Evolutionary conservation across 1,139 yeast genomes (phyloP).

Genomic region (Nakaseomyces uthaithaninus): DNA sequence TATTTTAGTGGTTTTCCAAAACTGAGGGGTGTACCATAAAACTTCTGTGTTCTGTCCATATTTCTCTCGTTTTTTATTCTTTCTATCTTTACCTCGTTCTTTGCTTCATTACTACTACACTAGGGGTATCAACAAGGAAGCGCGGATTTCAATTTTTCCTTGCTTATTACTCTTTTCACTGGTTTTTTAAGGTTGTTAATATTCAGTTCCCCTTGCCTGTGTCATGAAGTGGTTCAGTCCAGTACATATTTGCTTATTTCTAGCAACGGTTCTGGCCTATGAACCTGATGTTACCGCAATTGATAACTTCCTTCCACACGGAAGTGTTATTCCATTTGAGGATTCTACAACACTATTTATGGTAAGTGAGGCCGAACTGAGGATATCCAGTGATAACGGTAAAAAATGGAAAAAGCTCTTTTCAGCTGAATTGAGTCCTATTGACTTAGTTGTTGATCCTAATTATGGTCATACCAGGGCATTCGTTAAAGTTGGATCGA

Average conservation of each 20-base stretch:
- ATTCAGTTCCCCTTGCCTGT: no score
- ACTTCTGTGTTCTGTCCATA: no score
- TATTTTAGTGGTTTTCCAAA: no score
- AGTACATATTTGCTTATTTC: background rate
- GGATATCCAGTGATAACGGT: conserved; percentile 58
- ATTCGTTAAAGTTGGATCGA: conserved; percentile 10
- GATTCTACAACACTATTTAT: conserved; percentile 23
- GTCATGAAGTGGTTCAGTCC: conserved; percentile 2
- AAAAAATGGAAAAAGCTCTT: conserved; percentile 47
- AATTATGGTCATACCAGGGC: conserved; percentile 21
- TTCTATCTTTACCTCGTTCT: no score
- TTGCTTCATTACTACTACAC: no score
- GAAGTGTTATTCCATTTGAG: conserved; percentile 13
- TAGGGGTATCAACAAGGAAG: no score
- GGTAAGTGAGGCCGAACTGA: background rate
- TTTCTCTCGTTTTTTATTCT: no score
- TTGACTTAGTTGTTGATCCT: conserved; percentile 15
- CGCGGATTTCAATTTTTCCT: no score
- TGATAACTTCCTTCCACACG: background rate
- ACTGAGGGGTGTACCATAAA: no score
- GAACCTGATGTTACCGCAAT: background rate
- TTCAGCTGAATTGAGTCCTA: conserved; percentile 4
- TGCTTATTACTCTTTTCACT: no score
- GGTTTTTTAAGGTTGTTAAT: no score
- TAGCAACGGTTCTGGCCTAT: background rate